Evolutionary conservation across 2,329 filamentous ascomycete species (phyloP).

Genomic region (Amesomyces nigricolor): DNA sequence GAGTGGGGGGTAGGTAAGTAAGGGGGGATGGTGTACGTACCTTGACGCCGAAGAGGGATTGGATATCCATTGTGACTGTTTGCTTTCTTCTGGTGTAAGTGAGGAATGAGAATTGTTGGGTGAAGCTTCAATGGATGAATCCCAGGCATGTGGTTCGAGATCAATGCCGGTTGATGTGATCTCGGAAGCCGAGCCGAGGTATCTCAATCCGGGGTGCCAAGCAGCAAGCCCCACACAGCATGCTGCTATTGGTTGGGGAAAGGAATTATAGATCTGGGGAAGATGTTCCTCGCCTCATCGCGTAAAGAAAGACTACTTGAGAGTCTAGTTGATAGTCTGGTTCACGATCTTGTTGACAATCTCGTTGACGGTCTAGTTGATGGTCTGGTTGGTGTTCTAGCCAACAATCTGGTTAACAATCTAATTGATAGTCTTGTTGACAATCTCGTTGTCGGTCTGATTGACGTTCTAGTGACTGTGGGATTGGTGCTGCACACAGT

Average conservation of each 20-base stretch:
- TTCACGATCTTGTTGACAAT: too few species aligned
- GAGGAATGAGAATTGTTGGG: neutral
- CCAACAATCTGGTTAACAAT: too few species aligned
- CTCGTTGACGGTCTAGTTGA: too few species aligned
- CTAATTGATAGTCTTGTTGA: too few species aligned
- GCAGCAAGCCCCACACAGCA: neutral
- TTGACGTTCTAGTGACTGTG: too few species aligned
- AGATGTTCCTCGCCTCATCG: neutral
- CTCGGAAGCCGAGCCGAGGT: constrained; percentile 13
- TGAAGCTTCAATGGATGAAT: neutral
- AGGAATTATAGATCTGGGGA: neutral
- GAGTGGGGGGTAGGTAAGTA: neutral
- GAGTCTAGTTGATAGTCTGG: too few species aligned
- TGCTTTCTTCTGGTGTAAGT: neutral
- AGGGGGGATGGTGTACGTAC: constrained; percentile 33
- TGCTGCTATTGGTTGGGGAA: neutral
- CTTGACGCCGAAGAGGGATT: constrained; percentile 54
- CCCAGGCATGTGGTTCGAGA: neutral
- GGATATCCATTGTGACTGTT: constrained; percentile 44
- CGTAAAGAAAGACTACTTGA: too few species aligned
- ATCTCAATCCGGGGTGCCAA: neutral
- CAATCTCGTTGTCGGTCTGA: too few species aligned
- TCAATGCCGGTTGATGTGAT: neutral
- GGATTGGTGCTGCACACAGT: too few species aligned
- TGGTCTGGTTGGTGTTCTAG: too few species aligned